These are phyloP conservation scores for Phlyctochytrium bullatum DNA, from an alignment of 192 early-diverging fungal genomes.

Conservation along the genomic window DNA sequence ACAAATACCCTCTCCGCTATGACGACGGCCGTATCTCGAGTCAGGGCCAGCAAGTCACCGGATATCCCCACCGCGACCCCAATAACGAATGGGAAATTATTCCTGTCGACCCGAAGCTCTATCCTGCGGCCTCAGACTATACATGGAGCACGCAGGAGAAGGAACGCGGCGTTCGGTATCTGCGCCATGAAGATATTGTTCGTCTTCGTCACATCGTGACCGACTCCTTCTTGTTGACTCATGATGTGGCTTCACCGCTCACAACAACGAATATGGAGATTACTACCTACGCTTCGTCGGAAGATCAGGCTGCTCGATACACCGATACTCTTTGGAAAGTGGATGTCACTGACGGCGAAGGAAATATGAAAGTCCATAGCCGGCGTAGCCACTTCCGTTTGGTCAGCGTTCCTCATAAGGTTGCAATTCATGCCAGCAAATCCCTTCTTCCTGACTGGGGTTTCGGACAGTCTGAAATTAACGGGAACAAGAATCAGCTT, in stretches of 20 bases:
- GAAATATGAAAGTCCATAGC: conserved; percentile 26
- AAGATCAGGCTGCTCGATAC: conserved; percentile 28
- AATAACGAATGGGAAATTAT: conserved; percentile 84
- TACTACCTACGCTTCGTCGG: conserved; percentile 51
- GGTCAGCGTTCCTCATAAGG: conserved; percentile 73
- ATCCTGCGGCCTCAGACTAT: conserved; percentile 16
- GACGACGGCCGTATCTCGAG: conserved; percentile 87
- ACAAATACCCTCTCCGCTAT: conserved; percentile 85
- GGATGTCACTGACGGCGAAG: conserved; percentile 32
- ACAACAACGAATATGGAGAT: conserved; percentile 80
- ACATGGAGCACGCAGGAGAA: conserved; percentile 29
- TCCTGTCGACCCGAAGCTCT: conserved; percentile 37
- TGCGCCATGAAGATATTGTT: conserved; percentile 58
- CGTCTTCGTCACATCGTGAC: conserved; percentile 63
- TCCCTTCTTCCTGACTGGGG: conserved; percentile 83
- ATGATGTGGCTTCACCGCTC: conserved; percentile 76
- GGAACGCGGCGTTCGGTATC: conserved; percentile 38
- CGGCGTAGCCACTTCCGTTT: conserved; percentile 58
- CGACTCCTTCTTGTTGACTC: conserved; percentile 59
- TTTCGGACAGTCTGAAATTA: conserved; percentile 82
- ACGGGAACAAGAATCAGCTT: conserved; percentile 83
- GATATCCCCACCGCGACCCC: conserved; percentile 74
- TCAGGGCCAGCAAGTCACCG: conserved; percentile 80
- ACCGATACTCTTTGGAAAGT: conserved; percentile 57
- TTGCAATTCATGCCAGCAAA: conserved; percentile 73